These are phyloP conservation scores for Cytospora piceae DNA, from an alignment of 2,329 filamentous ascomycete species.

Conservation along the genomic window DNA sequence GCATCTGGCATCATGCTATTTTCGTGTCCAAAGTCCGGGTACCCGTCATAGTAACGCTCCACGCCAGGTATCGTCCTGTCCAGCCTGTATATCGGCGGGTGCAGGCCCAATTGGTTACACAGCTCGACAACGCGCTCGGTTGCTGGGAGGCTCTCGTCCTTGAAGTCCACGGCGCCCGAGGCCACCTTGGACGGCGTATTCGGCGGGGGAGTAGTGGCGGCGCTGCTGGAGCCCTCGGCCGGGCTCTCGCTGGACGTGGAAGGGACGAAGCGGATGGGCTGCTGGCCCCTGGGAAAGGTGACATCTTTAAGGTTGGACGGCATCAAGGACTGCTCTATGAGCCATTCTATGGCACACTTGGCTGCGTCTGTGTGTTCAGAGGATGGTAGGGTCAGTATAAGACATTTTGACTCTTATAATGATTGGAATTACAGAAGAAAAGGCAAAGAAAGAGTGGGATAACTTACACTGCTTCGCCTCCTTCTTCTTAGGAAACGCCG, in stretches of 20 bases:
- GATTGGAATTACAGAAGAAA: neutral
- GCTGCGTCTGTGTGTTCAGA: constrained; percentile 44
- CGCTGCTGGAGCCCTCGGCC: neutral
- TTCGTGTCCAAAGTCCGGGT: constrained; percentile 40
- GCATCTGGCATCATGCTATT: constrained; percentile 36
- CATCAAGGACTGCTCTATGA: constrained; percentile 40
- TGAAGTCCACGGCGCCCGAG: constrained; percentile 6
- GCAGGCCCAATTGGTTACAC: constrained; percentile 40
- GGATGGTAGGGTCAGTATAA: no score
- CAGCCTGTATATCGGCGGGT: constrained; percentile 40
- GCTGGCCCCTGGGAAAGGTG: constrained; percentile 27
- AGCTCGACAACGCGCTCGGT: constrained; percentile 40
- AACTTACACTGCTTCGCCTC: constrained; percentile 51
- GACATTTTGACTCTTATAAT: neutral
- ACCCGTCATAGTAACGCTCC: constrained; percentile 43
- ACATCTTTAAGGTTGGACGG: constrained; percentile 32
- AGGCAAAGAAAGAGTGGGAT: no score
- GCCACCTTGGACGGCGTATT: constrained; percentile 22
- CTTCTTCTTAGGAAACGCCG: constrained; percentile 53
- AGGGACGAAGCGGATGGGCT: neutral
- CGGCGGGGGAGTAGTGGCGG: constrained; percentile 6
- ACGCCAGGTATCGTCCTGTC: constrained; percentile 32
- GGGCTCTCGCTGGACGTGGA: neutral
- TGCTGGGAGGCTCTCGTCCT: constrained; percentile 25
- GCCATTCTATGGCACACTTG: constrained; percentile 49